Evolutionary conservation across 768 basidiomycete genomes (phyloP).

Genomic region (Macrolepiota albuminosa): DNA sequence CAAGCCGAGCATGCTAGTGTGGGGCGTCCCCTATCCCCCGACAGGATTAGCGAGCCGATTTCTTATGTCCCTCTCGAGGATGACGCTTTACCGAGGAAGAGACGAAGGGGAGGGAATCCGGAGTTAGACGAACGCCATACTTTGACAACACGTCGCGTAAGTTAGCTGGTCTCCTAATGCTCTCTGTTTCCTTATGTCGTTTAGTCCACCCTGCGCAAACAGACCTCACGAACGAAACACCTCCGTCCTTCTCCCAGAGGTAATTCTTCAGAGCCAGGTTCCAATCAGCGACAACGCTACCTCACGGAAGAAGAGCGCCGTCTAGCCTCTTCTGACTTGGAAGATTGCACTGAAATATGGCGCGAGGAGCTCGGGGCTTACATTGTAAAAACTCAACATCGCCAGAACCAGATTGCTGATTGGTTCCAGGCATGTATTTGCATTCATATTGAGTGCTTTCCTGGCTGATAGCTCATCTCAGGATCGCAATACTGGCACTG

Average conservation of each 20-base stretch:
- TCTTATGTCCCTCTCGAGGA: slow-evolving; percentile 22
- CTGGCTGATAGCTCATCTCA: slow-evolving; percentile 22
- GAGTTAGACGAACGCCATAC: slow-evolving; percentile 54
- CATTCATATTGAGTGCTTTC: not conserved
- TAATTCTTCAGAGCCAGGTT: slow-evolving; percentile 23
- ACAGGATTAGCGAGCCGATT: slow-evolving; percentile 32
- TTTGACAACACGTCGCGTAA: slow-evolving; percentile 43
- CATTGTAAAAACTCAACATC: slow-evolving; percentile 64
- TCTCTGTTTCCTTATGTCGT: not conserved
- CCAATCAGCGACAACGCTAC: slow-evolving; percentile 21
- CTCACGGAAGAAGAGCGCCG: slow-evolving; percentile 37
- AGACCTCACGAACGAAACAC: slow-evolving; percentile 34
- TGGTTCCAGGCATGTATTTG: slow-evolving; percentile 63
- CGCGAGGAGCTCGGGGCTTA: slow-evolving; percentile 64
- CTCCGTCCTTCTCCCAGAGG: slow-evolving; percentile 23
- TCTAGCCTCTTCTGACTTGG: slow-evolving; percentile 69
- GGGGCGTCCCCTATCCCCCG: slow-evolving; percentile 31
- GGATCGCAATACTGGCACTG: slow-evolving; percentile 68
- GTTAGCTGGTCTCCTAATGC: slow-evolving; percentile 21
- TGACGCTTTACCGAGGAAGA: slow-evolving; percentile 36
- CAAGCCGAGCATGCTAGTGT: slow-evolving; percentile 21
- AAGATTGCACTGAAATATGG: slow-evolving; percentile 81
- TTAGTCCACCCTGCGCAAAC: slow-evolving; percentile 39
- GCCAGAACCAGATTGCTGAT: slow-evolving; percentile 66
- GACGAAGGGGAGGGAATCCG: slow-evolving; percentile 41